These are phyloP conservation scores for Margaritispora aquatica DNA, from an alignment of 495 filamentous ascomycete species.

Conservation along the genomic window DNA sequence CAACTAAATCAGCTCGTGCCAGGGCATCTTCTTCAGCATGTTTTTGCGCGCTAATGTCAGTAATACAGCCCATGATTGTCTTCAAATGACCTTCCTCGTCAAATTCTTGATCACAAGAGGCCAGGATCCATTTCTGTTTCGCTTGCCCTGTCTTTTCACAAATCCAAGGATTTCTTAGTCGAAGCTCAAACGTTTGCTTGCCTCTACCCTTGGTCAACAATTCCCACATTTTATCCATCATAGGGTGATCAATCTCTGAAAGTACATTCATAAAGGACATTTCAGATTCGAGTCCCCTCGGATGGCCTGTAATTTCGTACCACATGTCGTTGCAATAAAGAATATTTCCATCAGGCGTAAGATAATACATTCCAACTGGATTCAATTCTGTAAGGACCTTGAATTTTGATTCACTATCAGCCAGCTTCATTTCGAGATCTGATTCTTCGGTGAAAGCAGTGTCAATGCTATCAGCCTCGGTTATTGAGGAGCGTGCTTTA, in stretches of 20 bases:
- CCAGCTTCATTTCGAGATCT: constrained; percentile 10
- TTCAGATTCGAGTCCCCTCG: constrained; percentile 18
- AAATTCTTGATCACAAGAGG: constrained; percentile 21
- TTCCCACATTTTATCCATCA: constrained; percentile 15
- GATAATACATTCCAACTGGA: constrained; percentile 20
- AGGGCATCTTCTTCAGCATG: constrained; percentile 38
- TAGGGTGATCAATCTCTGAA: constrained; percentile 11
- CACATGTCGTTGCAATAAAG: constrained; percentile 22
- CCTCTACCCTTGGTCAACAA: constrained; percentile 12
- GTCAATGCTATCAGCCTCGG: background rate
- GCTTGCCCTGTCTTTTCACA: constrained; percentile 12
- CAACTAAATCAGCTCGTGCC: constrained; percentile 56
- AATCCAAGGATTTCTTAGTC: constrained; percentile 17
- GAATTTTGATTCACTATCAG: constrained; percentile 20
- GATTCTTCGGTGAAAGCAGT: background rate
- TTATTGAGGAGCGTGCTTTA: background rate
- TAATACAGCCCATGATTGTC: constrained; percentile 23
- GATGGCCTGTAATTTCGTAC: constrained; percentile 24
- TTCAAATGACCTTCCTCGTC: constrained; percentile 16
- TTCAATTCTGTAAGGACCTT: constrained; percentile 18
- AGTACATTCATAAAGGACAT: constrained; percentile 23
- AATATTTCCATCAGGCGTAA: constrained; percentile 17
- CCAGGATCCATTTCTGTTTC: constrained; percentile 19
- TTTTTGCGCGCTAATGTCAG: constrained; percentile 18
- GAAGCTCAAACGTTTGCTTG: constrained; percentile 10